Evolutionary conservation across 148 eudicot genomes (phyloP), one percentile per base, ranked within the genome.

Genomic region (Persicaria tinctoria): DNA sequence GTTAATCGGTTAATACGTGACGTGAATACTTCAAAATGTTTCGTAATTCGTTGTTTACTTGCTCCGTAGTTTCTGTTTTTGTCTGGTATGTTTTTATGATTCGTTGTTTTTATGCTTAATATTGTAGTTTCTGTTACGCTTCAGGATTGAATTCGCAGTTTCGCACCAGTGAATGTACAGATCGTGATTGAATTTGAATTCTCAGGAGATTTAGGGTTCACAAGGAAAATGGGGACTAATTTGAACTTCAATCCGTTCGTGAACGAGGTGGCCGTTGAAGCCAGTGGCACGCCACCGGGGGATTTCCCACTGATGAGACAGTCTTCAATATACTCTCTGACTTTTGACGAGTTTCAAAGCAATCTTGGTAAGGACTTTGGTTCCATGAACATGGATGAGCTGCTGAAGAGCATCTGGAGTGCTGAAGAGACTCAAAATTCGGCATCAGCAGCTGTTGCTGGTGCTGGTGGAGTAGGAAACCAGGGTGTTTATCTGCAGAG

Each of bases 301-400:
- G 79, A 73, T 60, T 84, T 85, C 44, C 80, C 90, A 0, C 76
- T 95, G 74, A 64, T 80, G 4, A 79, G 99, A 64, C 97, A 92
- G 62, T 9, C 85, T 2, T 95, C 97, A 0, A 73, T 95, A 7
- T 95, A 86, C 79, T 90, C 97, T 0, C 79, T 95, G 78, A 95
- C 99, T 3, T 95, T 95, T 12, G 99, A 92, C 45, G 97, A 95
- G 85, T 89, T 92, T 60, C 99, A 90, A 80, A 86, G 17, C 50
- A 83, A 92, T 44, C 56, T 68, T 46, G 90, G 93, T 46, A 95
- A 90, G 75, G 99, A 95, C 78, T 92, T 92, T 54, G 99, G 99
- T 59, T 95, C 99, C 6, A 90, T 95, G 96, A 95, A 95, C 80
- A 90, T 95, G 99, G 99, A 95, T 82, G 99, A 95, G 46, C 76